Evolutionary conservation across 371 early-diverging fungal species (phyloP).

Genomic region (Blastocladiella emersonii): DNA sequence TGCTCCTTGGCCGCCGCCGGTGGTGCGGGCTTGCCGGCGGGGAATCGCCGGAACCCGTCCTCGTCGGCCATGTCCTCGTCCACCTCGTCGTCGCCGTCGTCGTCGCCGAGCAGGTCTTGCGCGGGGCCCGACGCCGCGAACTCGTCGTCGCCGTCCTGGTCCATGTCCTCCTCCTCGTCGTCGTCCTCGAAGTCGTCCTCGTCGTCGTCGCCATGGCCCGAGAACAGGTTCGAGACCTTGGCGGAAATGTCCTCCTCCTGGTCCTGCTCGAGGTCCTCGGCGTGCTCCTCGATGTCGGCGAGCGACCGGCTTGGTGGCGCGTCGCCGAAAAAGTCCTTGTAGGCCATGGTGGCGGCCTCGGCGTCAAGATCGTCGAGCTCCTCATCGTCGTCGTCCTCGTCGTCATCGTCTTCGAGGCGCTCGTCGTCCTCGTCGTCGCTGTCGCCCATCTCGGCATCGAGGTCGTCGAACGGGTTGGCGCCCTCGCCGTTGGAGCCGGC

Average conservation of each 20-base stretch:
- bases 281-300: slow-evolving; percentile 16
- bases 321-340: slow-evolving; percentile 5
- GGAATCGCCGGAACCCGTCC: background rate
- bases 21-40: slow-evolving; percentile 1
- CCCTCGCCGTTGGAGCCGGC: slow-evolving; percentile 4
- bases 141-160: slow-evolving; percentile 10
- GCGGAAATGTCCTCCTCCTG: slow-evolving; percentile 5
- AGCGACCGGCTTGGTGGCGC: slow-evolving; percentile 15
- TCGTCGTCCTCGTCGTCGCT: background rate
- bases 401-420: slow-evolving; percentile 5
- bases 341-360: slow-evolving; percentile 6
- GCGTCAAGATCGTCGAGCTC: slow-evolving; percentile 13
- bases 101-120: background rate
- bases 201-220: background rate
- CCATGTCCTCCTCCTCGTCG: slow-evolving; percentile 8
- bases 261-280: slow-evolving; percentile 18
- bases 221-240: background rate
- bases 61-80: background rate
- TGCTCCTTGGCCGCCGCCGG: too few species aligned
- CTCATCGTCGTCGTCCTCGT: slow-evolving; percentile 5
- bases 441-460: slow-evolving; percentile 9
- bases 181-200: slow-evolving; percentile 10
- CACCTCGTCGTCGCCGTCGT: background rate
- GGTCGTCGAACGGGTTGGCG: slow-evolving; percentile 8
- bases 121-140: background rate